Percentiles rank a stretch among this genome's conserved stretches.
phyloP scores from a whole-genome alignment of 495 filamentous ascomycete species.

The Lichenothelia convexa region DNA sequence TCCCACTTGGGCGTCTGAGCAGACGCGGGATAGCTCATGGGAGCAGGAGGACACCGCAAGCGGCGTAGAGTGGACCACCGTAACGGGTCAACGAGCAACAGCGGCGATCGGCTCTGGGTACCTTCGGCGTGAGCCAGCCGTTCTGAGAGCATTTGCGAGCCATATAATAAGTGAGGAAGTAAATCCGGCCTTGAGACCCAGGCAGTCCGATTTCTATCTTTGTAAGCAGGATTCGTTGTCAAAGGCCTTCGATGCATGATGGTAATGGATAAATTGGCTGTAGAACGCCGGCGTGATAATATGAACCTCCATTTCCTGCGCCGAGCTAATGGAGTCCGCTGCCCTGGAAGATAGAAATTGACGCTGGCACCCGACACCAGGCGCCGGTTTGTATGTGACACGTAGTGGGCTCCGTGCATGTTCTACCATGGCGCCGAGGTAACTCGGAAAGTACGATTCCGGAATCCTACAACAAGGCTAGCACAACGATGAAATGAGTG shows the following conservation, averaged over 20 bases:
- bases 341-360: background rate
- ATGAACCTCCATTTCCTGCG: slow-evolving; percentile 17
- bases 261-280: slow-evolving; percentile 34
- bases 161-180: slow-evolving; percentile 16
- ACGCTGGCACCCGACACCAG: background rate
- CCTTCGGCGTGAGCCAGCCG: background rate
- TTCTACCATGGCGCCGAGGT: slow-evolving; percentile 29
- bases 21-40: slow-evolving; percentile 10
- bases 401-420: slow-evolving; percentile 20
- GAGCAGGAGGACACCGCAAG: slow-evolving; percentile 15
- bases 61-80: slow-evolving; percentile 14
- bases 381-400: slow-evolving; percentile 31
- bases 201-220: slow-evolving; percentile 31
- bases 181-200: slow-evolving; percentile 29
- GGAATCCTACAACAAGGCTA: slow-evolving; percentile 16
- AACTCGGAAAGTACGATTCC: slow-evolving; percentile 33
- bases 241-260: slow-evolving; percentile 31
- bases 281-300: slow-evolving; percentile 43
- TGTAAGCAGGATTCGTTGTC: slow-evolving; percentile 24
- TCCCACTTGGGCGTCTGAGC: background rate
- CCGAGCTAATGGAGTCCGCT: background rate
- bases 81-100: slow-evolving; percentile 6
- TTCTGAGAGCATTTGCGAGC: background rate
- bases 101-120: background rate
- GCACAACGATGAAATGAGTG: background rate